Evolutionary conservation across 2,329 filamentous ascomycete species (phyloP), one percentile per base, ranked within the genome.

Genomic region (Colletotrichum scovillei): DNA sequence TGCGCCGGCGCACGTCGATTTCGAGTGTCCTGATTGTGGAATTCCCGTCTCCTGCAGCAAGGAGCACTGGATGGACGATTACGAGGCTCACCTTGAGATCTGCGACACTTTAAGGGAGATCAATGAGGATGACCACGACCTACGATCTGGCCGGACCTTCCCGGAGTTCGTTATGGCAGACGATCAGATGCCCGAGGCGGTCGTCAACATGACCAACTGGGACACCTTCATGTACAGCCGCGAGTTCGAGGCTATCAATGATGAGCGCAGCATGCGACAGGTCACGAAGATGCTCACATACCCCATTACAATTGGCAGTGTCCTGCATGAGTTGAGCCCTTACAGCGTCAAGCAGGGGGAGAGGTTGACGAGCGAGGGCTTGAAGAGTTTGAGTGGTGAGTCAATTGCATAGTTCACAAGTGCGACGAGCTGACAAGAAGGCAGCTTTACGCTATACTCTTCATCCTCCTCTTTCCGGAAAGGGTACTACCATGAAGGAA

Each of bases 151-250:
- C 4, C 90, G 97, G 32, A 93, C 95, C 82, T 99, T 99, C 83
- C 92, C 94, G 16, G 97, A 99, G 82, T 98, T 97, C 79, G 92
- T 95, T 74, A 97, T 98, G 80, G 95, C 97, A 0, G 94, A 93
- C 16, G 88, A 92, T 67, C 95, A 98, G 84, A 92, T 98, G 81
- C 95, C 98, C 76, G 96, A 98, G 81, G 94, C 95, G 42, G 88
- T 97, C 76, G 91, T 98, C 76, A 99, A 99, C 84, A 95, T 99
- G 93, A 97, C 93, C 56, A 99, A 97, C 82, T 99, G 97, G 97
- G 97, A 99, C 82, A 98, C 97, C 0, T 94, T 97, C 78, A 87
- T 99, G 80, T 99, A 98, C 81, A 97, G 95, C 3, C 89, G 97
- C 79, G 93, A 97, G 78, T 98, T 97, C 79, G 90, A 93, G 76